Evolutionary conservation across 2,329 filamentous ascomycete species (phyloP), one percentile per base, ranked within the genome.

Genomic region (Nothomitra cinnamomea): DNA sequence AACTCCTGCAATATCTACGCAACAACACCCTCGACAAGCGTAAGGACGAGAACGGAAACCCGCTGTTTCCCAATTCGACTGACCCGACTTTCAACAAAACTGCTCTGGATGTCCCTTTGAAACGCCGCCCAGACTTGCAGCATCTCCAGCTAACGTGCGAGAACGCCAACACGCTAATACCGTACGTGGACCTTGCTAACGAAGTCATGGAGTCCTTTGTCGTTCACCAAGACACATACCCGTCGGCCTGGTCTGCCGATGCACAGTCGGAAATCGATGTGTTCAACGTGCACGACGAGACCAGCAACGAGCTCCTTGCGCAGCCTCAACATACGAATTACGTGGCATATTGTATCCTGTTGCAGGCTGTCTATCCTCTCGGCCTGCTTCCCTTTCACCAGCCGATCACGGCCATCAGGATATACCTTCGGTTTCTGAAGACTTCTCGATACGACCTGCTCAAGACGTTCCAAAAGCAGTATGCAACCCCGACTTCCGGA

Each of bases 161-260:
- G 5, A 66, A 67, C 51, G 60, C 60, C 6, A 61, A 64, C 22
- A 60, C 57, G 1, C 6, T 57, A 1, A 6, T 67, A 0, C 63
- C 64, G 2, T 63, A 63, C 52, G 60, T 65, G 19, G 62, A 64
- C 48, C 56, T 67, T 19, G 60, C 56, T 10, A 62, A 61, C 51
- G 64, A 67, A 54, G 55, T 63, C 7, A 56, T 66, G 54, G 63
- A 66, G 55, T 58, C 58, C 15, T 59, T 56, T 51, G 50, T 58
- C 25, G 64, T 25, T 1, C 42, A 45, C 12, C 42, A n/a, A n/a
- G n/a, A n/a, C n/a, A n/a, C n/a, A n/a, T n/a, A n/a, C n/a, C n/a
- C n/a, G n/a, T n/a, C n/a, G n/a, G n/a, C n/a, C n/a, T n/a, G n/a
- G n/a, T n/a, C n/a, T n/a, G n/a, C n/a, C n/a, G n/a, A n/a, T n/a